These are phyloP conservation scores for Polyporus tsugae DNA, from an alignment of 1,284 basidiomycete species.

Conservation along the genomic window DNA sequence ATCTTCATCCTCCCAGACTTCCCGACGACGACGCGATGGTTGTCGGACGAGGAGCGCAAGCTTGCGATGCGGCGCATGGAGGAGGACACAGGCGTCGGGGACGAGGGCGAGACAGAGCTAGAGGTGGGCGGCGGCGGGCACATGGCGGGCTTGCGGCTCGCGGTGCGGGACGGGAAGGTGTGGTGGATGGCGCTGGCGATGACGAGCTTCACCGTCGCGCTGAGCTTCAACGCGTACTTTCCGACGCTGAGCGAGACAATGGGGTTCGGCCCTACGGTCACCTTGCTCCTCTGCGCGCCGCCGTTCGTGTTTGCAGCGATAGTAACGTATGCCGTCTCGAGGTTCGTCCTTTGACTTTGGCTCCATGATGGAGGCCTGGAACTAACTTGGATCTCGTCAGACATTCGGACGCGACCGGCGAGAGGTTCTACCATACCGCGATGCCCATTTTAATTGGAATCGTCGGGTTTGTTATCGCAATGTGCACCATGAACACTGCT, in stretches of 20 bases:
- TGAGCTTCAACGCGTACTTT: conserved; percentile 85
- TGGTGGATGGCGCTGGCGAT: conserved; percentile 72
- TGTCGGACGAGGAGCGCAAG: conserved; percentile 65
- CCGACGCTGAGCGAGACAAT: conserved; percentile 75
- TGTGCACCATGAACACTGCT: conserved; percentile 71
- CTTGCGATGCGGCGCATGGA: conserved; percentile 76
- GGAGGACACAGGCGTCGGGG: conserved; percentile 69
- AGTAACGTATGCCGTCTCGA: conserved; percentile 56
- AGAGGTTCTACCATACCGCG: conserved; percentile 72
- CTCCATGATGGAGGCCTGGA: background rate
- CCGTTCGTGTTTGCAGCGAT: conserved; percentile 78
- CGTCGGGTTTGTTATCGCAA: conserved; percentile 78
- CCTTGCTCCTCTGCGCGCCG: conserved; percentile 78
- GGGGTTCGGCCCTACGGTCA: conserved; percentile 68
- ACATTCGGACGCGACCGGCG: conserved; percentile 75
- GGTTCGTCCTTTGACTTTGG: conserved; percentile 43
- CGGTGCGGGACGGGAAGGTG: conserved; percentile 75
- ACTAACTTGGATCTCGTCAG: conserved; percentile 42
- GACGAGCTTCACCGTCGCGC: conserved; percentile 55
- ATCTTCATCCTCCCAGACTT: conserved; percentile 83
- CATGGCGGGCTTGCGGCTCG: conserved; percentile 60
- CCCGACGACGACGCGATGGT: conserved; percentile 64
- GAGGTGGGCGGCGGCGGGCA: conserved; percentile 35
- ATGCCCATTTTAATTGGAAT: conserved; percentile 66
- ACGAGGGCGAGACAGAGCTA: conserved; percentile 48